phyloP scores from a whole-genome alignment of 192 early-diverging fungal genomes.

The Podila horticola region DNA sequence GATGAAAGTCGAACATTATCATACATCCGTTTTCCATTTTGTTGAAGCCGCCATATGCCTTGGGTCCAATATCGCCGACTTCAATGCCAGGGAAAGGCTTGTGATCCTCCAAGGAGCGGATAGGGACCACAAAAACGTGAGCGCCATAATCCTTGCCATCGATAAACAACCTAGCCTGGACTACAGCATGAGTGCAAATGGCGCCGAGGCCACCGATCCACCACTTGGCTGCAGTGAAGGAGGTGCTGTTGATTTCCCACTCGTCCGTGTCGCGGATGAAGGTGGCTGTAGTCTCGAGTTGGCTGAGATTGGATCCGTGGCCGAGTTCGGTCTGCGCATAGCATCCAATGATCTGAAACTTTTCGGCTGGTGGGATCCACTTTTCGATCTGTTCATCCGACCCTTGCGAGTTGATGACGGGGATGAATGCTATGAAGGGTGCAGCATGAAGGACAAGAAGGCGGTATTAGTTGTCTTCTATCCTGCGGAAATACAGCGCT shows the following conservation, averaged over 20 bases:
- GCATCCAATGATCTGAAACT: conserved; percentile 82
- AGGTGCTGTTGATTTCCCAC: conserved; percentile 86
- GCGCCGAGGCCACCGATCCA: conserved; percentile 76
- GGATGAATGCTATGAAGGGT: conserved; percentile 70
- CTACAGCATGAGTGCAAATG: conserved; percentile 74
- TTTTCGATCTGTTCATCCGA: conserved; percentile 76
- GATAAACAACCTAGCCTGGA: conserved; percentile 68
- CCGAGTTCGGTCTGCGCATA: conserved; percentile 91
- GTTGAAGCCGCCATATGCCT: conserved; percentile 62
- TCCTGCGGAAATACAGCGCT: too few species aligned
- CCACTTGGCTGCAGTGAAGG: conserved; percentile 74
- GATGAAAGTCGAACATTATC: background rate
- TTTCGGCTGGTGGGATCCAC: conserved; percentile 73
- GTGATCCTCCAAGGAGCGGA: conserved; percentile 69
- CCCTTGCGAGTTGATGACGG: conserved; percentile 76
- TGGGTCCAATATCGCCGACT: conserved; percentile 74
- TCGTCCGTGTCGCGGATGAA: conserved; percentile 84
- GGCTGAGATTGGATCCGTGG: conserved; percentile 76
- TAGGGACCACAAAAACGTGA: conserved; percentile 73
- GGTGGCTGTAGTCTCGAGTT: conserved; percentile 88
- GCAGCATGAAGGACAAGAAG: background rate
- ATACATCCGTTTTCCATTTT: conserved; percentile 60
- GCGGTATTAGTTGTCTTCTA: too few species aligned
- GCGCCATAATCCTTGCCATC: conserved; percentile 69
- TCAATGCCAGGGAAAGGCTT: conserved; percentile 66